Base-by-base conservation (phyloP, 257 asterid genomes). In the Lithospermum erythrorhizon region DNA sequence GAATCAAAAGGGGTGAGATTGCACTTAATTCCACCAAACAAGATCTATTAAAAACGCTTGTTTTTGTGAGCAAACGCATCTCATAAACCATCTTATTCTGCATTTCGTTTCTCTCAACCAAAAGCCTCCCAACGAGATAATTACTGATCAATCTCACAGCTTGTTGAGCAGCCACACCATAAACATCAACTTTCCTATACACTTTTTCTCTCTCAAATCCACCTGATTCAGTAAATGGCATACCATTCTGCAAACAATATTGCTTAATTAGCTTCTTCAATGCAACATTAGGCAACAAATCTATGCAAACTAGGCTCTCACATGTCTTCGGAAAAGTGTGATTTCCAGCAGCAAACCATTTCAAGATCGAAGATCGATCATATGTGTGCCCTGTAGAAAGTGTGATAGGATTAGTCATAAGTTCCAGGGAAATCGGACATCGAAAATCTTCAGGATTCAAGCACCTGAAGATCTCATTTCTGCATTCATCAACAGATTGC, bases 281-380 rank as follows among this genome's bases (percentile, higher is more conserved):
- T 24, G 84, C 85, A 14, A 69, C 70, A 81, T 90, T 90, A 5
- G 85, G 94, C 57, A 87, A 83, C 57, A 85, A 25, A 41, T 82
- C 75, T 1, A 67, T 55, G 2, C 62, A 62, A 1, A 59, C 21
- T 13, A 90, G 68, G 81, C 69, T 76, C 81, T 83, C 76, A 0
- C 98, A 93, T 0, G 96, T 90, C 58, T 71, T 83, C 9, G 98
- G 98, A 58, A 96, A 90, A 7, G 84, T 87, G 48, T 70, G 81
- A 62, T 87, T 85, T 2, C 96, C 96, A n/a, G 84, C 72, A 5
- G 49, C 41, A 67, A 87, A 82, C 98, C 98, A 90, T 71, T 71
- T 81, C 41, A 68, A 18, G 61, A 90, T 90, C 2, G 98, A 90
- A 20, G 81, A 41, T 21, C 90, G 77, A 47, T 87, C 96, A 32